Evolutionary conservation across 1,139 yeast genomes (phyloP), one percentile per base, ranked within the genome.

Genomic region (Saccharomyces hybrid): DNA sequence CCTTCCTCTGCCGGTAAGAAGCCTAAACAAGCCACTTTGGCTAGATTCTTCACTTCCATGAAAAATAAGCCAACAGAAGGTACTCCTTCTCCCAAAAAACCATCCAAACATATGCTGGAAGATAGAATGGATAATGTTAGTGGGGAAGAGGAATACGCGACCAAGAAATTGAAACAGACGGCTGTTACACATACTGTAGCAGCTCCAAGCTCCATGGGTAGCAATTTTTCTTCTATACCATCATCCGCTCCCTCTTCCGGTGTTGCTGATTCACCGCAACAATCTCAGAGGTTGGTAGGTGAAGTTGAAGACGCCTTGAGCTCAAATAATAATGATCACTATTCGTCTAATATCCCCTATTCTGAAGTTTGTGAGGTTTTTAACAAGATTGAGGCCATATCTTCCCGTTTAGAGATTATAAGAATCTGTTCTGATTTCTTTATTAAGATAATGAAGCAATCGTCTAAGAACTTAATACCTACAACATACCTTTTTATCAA

Each of bases 401-500:
- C 96, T 1, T 87, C 90, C 20, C 75, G 99, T 53, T 76, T 93
- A 53, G 87, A 89, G 61, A 91, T 91, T 64, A 81, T 86, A 23
- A 83, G 88, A 49, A 73, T 82, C 53, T 83, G 93, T 38, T 79
- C 95, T 0, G 84, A 81, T 49, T 85, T 89, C 66, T 86, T 88
- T 64, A 71, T 79, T 25, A 78, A 81, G 48, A 83, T 88, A 0
- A 73, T 91, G 53, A 70, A 77, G 48, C 75, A 78, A 27, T 76
- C 82, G 23, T 84, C 88, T 0, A 73, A 76, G 14, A 83, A 81
- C 51, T 72, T 93, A 55, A 78, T 88, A 4, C 81, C 80, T 56
- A 82, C 88, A 1, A 87, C 91, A 1, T 93, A 91, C 64, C 76
- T 93, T 16, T 88, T 87, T 70, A 90, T 91, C 65, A 91, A 91